phyloP scores from a whole-genome alignment of 331 rosid genomes.

The Acacia pycnantha region DNA sequence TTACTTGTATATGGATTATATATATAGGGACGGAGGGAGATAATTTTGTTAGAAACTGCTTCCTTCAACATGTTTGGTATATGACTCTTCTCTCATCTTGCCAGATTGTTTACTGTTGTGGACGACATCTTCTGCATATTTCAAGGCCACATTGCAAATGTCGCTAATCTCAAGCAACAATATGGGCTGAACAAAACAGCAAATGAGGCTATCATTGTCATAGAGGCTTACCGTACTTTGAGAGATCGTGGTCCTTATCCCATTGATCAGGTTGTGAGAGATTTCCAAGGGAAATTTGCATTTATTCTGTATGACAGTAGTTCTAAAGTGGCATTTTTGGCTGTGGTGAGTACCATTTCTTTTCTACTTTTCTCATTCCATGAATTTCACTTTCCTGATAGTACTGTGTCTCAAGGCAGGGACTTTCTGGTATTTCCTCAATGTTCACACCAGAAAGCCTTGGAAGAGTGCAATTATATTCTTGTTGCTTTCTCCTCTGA shows the following conservation, averaged over 20 bases:
- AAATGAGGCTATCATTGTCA: slow-evolving; percentile 81
- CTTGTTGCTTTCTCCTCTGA: slow-evolving; percentile 16
- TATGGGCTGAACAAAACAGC: slow-evolving; percentile 91
- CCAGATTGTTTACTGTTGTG: slow-evolving; percentile 92
- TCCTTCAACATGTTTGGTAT: slow-evolving; percentile 4
- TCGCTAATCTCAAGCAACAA: slow-evolving; percentile 89
- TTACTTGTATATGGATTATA: neutral
- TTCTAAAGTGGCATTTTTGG: slow-evolving; percentile 61
- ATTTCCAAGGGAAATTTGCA: slow-evolving; percentile 89
- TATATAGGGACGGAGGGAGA: neutral
- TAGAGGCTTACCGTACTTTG: slow-evolving; percentile 91
- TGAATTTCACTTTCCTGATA: neutral
- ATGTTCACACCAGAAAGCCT: neutral
- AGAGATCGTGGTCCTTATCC: slow-evolving; percentile 99
- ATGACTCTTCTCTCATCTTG: slow-evolving; percentile 7
- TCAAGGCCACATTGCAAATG: slow-evolving; percentile 88
- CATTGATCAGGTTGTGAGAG: slow-evolving; percentile 94
- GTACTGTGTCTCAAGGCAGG: neutral
- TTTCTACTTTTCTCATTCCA: slow-evolving; percentile 12
- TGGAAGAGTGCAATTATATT: neutral
- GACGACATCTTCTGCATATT: slow-evolving; percentile 98
- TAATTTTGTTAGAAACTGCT: neutral
- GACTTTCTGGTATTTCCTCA: neutral
- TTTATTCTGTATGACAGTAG: slow-evolving; percentile 77
- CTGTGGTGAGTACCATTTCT: slow-evolving; percentile 63